Evolutionary conservation across 257 asterid species (phyloP).

Genomic region (Verbascum thapsus): DNA sequence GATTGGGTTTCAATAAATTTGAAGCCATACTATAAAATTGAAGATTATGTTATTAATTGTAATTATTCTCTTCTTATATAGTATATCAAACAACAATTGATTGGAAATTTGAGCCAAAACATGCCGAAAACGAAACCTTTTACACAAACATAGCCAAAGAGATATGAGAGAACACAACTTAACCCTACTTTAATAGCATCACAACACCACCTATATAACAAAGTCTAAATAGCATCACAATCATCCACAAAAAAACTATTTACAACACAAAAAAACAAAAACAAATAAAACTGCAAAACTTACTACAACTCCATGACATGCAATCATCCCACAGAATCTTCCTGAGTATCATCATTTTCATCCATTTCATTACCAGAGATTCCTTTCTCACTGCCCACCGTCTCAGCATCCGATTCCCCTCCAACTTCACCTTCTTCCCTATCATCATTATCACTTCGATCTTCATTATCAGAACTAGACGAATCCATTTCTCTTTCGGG

Average conservation of each 20-base stretch:
- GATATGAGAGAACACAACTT: background rate
- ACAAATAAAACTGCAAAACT: constrained; percentile 5
- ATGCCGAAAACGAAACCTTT: too few species aligned
- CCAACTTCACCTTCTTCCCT: constrained; percentile 28
- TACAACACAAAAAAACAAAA: constrained; percentile 16
- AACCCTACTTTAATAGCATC: background rate
- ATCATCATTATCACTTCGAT: constrained; percentile 45
- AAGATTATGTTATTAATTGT: too few species aligned
- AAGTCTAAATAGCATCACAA: background rate
- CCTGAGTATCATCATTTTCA: constrained; percentile 64
- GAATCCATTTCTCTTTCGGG: constrained; percentile 44
- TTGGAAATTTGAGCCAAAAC: too few species aligned
- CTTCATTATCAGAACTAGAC: constrained; percentile 64
- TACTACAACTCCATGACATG: background rate
- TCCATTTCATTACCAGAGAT: constrained; percentile 48
- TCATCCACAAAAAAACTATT: background rate
- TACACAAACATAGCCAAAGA: too few species aligned
- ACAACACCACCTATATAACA: background rate
- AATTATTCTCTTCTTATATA: too few species aligned
- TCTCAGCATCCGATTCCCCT: constrained; percentile 63
- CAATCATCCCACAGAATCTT: constrained; percentile 53
- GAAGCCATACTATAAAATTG: too few species aligned
- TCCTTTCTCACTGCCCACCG: constrained; percentile 44
- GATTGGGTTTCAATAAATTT: too few species aligned
- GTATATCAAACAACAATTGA: too few species aligned